Conservation (phyloP, 2,329 filamentous ascomycete genomes). For the Cladophialophora yegresii region DNA sequence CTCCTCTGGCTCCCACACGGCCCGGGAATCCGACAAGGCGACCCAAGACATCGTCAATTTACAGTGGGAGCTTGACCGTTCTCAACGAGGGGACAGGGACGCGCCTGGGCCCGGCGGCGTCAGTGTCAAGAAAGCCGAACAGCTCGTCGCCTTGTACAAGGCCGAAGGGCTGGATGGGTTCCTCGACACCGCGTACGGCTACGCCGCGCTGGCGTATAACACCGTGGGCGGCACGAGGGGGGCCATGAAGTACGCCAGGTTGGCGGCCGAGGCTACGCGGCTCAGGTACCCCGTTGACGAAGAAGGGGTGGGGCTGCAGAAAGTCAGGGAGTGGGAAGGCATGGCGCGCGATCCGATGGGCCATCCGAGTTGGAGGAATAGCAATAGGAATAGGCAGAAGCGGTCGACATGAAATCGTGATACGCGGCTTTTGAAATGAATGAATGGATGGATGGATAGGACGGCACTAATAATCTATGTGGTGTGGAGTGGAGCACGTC, state of each 20-base stretch:
- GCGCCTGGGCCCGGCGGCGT: slow-evolving; percentile 14
- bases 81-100: no score
- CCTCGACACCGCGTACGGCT: slow-evolving; percentile 26
- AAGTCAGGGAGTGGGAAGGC: neutral
- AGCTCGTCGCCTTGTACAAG: slow-evolving; percentile 24
- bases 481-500: no score
- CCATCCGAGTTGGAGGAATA: neutral
- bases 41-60: slow-evolving; percentile 21
- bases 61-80: slow-evolving; percentile 18
- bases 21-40: slow-evolving; percentile 13
- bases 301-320: neutral
- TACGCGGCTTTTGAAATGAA: neutral
- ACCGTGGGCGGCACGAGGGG: slow-evolving; percentile 23
- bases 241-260: slow-evolving; percentile 28
- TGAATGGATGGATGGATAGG: no score
- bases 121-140: slow-evolving; percentile 24
- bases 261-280: slow-evolving; percentile 24
- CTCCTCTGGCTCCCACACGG: neutral
- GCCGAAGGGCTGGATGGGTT: slow-evolving; percentile 25
- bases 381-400: no score
- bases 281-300: slow-evolving; percentile 21
- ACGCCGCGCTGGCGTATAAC: slow-evolving; percentile 30
- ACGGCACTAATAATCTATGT: no score
- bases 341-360: neutral
- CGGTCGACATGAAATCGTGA: no score